Conservation (phyloP, 768 basidiomycete genomes). For the Daedalea quercina region DNA sequence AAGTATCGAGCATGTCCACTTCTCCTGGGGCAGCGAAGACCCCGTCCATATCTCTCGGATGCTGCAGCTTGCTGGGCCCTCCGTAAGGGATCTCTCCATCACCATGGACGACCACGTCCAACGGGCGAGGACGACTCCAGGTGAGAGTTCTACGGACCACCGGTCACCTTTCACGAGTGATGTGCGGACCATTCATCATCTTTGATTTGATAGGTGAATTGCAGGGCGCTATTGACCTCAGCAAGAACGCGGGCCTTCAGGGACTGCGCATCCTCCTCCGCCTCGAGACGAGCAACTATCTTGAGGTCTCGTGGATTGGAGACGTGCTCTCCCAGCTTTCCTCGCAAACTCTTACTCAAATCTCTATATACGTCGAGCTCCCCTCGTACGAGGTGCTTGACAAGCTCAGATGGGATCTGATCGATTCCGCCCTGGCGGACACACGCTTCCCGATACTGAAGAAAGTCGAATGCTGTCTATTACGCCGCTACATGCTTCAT, state of each 20-base stretch:
- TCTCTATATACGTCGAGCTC: neutral
- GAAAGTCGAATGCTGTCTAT: neutral
- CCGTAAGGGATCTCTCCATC: neutral
- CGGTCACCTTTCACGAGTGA: neutral
- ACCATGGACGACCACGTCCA: conserved; percentile 1
- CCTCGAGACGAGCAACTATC: neutral
- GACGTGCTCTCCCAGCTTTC: neutral
- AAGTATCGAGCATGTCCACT: conserved; percentile 1
- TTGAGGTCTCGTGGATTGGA: neutral
- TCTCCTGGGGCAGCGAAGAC: neutral
- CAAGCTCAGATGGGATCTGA: neutral
- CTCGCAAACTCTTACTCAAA: neutral
- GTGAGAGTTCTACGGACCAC: neutral
- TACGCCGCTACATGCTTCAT: neutral
- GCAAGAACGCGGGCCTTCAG: neutral
- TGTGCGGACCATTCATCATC: neutral
- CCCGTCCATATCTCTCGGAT: neutral
- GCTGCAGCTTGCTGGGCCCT: neutral
- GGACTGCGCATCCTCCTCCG: neutral
- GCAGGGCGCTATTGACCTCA: neutral
- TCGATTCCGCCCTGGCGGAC: neutral
- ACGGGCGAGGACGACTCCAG: neutral
- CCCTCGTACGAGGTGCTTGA: neutral
- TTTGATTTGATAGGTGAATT: neutral
- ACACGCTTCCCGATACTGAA: neutral